These are phyloP conservation scores for Cercospora nicotianae DNA, from an alignment of 2,329 filamentous ascomycete species.

Conservation along the genomic window DNA sequence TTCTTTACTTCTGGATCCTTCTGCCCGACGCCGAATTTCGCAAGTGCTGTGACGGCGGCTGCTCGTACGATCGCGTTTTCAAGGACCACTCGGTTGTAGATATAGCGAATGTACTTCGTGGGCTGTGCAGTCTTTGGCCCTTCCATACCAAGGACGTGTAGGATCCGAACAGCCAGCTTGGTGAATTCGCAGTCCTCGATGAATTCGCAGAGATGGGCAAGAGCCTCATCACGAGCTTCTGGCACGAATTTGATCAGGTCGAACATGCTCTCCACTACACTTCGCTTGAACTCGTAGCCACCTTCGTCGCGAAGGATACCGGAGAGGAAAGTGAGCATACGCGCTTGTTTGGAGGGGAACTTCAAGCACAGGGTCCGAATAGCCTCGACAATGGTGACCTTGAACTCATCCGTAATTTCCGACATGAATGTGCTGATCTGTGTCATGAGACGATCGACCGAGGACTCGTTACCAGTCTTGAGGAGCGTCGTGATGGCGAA, in stretches of 20 bases:
- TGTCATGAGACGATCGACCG: constrained; percentile 96
- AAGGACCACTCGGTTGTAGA: constrained; percentile 96
- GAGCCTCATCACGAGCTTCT: constrained; percentile 75
- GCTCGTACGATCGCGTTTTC: constrained; percentile 96
- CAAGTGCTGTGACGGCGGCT: constrained; percentile 89
- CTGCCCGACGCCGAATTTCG: constrained; percentile 96
- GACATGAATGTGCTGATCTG: constrained; percentile 98
- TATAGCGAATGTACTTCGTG: constrained; percentile 98
- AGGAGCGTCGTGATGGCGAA: constrained; percentile 97
- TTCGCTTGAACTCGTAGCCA: constrained; percentile 96
- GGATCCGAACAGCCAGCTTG: constrained; percentile 90
- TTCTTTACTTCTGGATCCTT: constrained; percentile 96
- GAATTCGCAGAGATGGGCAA: constrained; percentile 96
- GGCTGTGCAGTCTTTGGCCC: constrained; percentile 93
- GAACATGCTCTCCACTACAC: constrained; percentile 98
- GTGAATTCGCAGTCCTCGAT: constrained; percentile 99
- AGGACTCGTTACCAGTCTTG: constrained; percentile 97
- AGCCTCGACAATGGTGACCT: constrained; percentile 99
- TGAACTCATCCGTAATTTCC: constrained; percentile 98
- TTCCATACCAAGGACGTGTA: constrained; percentile 91
- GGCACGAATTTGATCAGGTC: constrained; percentile 99
- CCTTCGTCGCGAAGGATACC: constrained; percentile 96
- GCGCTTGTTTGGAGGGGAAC: constrained; percentile 96
- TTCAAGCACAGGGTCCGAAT: constrained; percentile 96
- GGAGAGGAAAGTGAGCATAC: constrained; percentile 95